Base-by-base conservation (phyloP, 179 eudicot species). In the Patellifolia procumbens region DNA sequence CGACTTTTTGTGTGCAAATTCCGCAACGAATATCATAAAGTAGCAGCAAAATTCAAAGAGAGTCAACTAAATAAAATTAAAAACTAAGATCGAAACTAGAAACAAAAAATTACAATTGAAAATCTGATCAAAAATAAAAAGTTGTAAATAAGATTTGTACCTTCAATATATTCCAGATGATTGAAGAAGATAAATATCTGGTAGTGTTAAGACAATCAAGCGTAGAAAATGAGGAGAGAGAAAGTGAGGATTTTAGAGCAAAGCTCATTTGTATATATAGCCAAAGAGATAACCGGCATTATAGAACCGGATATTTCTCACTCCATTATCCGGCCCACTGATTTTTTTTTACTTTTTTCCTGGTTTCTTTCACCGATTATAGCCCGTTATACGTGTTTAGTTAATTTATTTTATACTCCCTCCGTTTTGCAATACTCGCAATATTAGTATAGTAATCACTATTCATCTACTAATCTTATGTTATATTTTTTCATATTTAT, bases 231-330 rank as follows among this genome's bases (percentile, higher is more conserved):
- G 35, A 20, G 31, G 74, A 60, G 75, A 35, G 48, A 77, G 74
- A 55, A 32, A 29, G 16, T 69, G 15, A 28, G 73, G n/a, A 19
- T 29, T 32, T 49, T 4, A 26, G 9, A 16, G 28, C 17, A 22
- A n/a, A 26, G 43, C 29, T 45, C 17, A n/a, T 19, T 77, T 45
- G 32, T 19, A 74, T 81, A 60, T 78, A 81, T 73, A 81, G 69
- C 3, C 16, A 7, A 74, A 0, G 8, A 7, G 1, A 58, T 4
- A 76, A 60, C 74, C 55, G 56, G 28, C 4, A 34, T 12, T 39
- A 22, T 8, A 10, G 45, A 77, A 68, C 77, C 70, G 75, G 78
- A 75, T 70, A 74, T 62, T 74, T 31, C 13, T 17, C 0, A 60
- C 15, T 52, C 52, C 24, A 52, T 24, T 34, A 45, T 39, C 68